Evolutionary conservation across 139 green algal genomes (phyloP).

Genomic region (Axilococcus clingmanii): DNA sequence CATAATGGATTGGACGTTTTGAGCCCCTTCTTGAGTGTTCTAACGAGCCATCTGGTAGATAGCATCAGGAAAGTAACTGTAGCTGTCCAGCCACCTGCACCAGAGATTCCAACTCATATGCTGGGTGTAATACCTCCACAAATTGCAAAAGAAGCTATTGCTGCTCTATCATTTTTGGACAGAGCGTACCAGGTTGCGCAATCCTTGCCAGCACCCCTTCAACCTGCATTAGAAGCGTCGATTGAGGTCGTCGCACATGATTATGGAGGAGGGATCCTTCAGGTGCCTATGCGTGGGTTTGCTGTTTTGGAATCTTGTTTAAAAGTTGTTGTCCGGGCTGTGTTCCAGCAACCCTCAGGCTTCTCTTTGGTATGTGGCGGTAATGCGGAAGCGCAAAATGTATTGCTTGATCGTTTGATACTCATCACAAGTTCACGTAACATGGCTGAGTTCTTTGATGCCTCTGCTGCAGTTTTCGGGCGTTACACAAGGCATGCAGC

Average conservation of each 20-base stretch:
- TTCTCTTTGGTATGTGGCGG: slow-evolving; percentile 4
- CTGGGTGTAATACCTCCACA: background rate
- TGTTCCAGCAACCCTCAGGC: slow-evolving; percentile 9
- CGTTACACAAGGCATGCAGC: slow-evolving; percentile 17
- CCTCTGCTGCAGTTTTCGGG: slow-evolving; percentile 7
- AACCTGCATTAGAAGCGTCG: slow-evolving; percentile 12
- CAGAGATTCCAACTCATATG: background rate
- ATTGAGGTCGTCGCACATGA: slow-evolving; percentile 9
- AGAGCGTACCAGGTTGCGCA: slow-evolving; percentile 3
- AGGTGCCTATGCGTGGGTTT: slow-evolving; percentile 5
- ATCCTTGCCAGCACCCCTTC: background rate
- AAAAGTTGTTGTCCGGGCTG: slow-evolving; percentile 16
- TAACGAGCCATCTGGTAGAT: too few relatives aligned
- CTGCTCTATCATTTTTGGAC: slow-evolving; percentile 4
- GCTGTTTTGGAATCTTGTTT: slow-evolving; percentile 35
- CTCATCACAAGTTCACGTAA: slow-evolving; percentile 1
- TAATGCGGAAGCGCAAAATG: background rate
- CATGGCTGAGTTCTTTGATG: slow-evolving; percentile 23
- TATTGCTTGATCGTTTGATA: slow-evolving; percentile 18
- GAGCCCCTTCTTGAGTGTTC: slow-evolving; percentile 1
- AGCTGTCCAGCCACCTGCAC: background rate
- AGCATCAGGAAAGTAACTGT: background rate
- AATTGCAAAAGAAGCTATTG: slow-evolving; percentile 3
- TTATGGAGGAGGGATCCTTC: slow-evolving; percentile 9
- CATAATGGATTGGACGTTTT: slow-evolving; percentile 21